Conservation (phyloP, 257 asterid species). For the Solanum dulcamara region DNA sequence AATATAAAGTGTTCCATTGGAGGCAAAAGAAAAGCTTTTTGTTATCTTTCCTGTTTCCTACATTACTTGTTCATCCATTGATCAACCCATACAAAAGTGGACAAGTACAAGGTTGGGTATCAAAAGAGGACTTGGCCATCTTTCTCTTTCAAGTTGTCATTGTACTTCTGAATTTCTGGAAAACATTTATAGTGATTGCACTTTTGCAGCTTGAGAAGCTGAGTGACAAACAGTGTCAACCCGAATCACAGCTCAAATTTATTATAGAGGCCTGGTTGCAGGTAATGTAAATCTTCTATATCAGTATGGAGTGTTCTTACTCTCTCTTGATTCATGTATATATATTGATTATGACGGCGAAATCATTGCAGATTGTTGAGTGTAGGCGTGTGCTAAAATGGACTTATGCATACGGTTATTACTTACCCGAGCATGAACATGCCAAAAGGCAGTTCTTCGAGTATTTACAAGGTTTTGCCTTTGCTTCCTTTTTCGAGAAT, state of each 20-base stretch:
- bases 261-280: slow-evolving; percentile 95
- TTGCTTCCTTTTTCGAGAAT: neutral
- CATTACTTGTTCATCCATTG: neutral
- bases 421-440: slow-evolving; percentile 66
- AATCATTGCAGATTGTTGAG: slow-evolving; percentile 66
- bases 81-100: neutral
- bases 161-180: neutral
- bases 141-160: neutral
- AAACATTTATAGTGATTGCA: neutral
- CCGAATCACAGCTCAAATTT: slow-evolving; percentile 94
- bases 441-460: slow-evolving; percentile 84
- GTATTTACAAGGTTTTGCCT: slow-evolving; percentile 70
- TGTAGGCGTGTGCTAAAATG: slow-evolving; percentile 91
- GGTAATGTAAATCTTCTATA: slow-evolving; percentile 25
- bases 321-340: slow-evolving; percentile 6
- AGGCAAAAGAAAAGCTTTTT: neutral
- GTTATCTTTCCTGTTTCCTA: neutral
- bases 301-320: neutral
- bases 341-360: neutral
- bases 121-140: neutral
- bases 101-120: neutral
- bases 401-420: slow-evolving; percentile 95
- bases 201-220: slow-evolving; percentile 73
- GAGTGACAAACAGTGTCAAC: slow-evolving; percentile 80
- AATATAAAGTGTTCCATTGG: neutral